phyloP scores from a whole-genome alignment of 352 stramenopile species.

The Phytophthora pistaciae region DNA sequence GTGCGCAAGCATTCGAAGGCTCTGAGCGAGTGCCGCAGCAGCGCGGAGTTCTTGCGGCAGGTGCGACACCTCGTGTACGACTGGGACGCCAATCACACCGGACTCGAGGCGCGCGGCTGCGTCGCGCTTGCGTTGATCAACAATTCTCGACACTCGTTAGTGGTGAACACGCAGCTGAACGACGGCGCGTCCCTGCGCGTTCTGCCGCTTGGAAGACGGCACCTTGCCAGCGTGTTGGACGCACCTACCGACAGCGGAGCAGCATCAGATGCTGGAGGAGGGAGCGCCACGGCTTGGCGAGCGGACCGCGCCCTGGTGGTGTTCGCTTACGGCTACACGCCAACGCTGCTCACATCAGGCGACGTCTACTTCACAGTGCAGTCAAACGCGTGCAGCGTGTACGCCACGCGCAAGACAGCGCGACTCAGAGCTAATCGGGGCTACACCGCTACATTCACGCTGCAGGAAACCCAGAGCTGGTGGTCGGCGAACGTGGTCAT shows the following conservation, averaged over 20 bases:
- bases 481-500: conserved; percentile 86
- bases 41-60: conserved; percentile 65
- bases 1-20: conserved; percentile 74
- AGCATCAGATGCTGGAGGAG: conserved; percentile 20
- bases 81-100: conserved; percentile 89
- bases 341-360: conserved; percentile 81
- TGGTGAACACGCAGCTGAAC: conserved; percentile 73
- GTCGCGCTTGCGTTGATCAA: conserved; percentile 81
- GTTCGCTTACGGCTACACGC: conserved; percentile 89
- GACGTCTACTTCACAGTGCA: conserved; percentile 88
- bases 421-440: conserved; percentile 78
- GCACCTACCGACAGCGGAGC: conserved; percentile 6
- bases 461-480: conserved; percentile 84
- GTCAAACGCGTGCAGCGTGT: conserved; percentile 87
- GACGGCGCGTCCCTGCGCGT: conserved; percentile 81
- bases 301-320: conserved; percentile 76
- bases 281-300: conserved; percentile 52
- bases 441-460: conserved; percentile 85
- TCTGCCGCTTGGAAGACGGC: conserved; percentile 62
- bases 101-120: conserved; percentile 78
- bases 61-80: conserved; percentile 85
- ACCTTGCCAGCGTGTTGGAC: conserved; percentile 63
- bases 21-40: conserved; percentile 55
- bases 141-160: conserved; percentile 80
- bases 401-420: conserved; percentile 81